Evolutionary conservation across 345 rosid species (phyloP).

Genomic region (Erodium maritimum): DNA sequence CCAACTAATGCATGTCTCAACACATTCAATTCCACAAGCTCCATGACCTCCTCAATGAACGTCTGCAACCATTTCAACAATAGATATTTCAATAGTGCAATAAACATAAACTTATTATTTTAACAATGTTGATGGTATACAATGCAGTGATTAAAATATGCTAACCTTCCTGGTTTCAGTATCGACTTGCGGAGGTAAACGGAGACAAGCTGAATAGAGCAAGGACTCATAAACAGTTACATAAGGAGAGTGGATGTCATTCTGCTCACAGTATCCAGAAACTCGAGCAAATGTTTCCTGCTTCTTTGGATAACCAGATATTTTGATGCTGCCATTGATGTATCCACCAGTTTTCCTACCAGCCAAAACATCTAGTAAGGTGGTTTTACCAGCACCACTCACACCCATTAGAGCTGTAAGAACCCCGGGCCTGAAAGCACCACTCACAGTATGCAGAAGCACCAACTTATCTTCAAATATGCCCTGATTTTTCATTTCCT

Average conservation of each 20-base stretch:
- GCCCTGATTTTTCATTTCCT: constrained; percentile 46
- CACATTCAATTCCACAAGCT: constrained; percentile 60
- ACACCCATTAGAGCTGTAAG: constrained; percentile 58
- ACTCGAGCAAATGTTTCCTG: constrained; percentile 50
- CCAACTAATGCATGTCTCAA: constrained; percentile 61
- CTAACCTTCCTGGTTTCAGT: constrained; percentile 29
- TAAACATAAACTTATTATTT: not conserved
- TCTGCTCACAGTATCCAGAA: constrained; percentile 49
- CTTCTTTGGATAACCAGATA: constrained; percentile 46
- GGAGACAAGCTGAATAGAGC: constrained; percentile 51
- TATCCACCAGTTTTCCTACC: constrained; percentile 51
- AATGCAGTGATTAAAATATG: not conserved
- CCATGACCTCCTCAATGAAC: constrained; percentile 87
- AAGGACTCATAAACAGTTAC: constrained; percentile 44
- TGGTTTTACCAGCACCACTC: constrained; percentile 50
- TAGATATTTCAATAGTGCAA: not conserved
- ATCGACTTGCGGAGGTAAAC: constrained; percentile 24
- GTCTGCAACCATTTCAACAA: constrained; percentile 27
- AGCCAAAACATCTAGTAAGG: constrained; percentile 46
- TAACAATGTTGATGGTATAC: too few relatives aligned
- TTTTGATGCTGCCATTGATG: constrained; percentile 25
- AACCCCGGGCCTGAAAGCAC: constrained; percentile 45
- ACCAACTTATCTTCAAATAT: constrained; percentile 29
- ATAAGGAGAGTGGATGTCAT: constrained; percentile 45
- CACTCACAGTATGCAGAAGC: constrained; percentile 39